phyloP scores from a whole-genome alignment of 768 basidiomycete species.

The Sporobolomyces phaffii region DNA sequence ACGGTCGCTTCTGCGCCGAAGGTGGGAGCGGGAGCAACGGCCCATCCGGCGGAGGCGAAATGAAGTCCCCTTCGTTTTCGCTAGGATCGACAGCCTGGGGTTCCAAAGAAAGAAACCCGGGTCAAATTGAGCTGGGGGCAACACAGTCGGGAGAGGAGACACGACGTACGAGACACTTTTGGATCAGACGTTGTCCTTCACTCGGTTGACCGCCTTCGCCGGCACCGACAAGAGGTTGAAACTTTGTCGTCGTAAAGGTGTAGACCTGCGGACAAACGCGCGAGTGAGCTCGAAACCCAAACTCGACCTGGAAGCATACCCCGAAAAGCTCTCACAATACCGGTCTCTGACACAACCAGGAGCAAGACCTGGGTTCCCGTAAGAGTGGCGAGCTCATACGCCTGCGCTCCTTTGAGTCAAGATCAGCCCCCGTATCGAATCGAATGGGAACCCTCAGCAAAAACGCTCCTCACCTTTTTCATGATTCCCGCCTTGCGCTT shows the following conservation, averaged over 20 bases:
- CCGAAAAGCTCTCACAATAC: conserved; percentile 44
- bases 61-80: conserved; percentile 29
- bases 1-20: conserved; percentile 32
- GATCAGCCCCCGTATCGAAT: too few relatives aligned
- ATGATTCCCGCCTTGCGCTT: conserved; percentile 99
- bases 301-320: not conserved
- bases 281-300: not conserved
- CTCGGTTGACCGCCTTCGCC: conserved; percentile 51
- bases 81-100: conserved; percentile 28
- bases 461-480: conserved; percentile 71
- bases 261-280: conserved; percentile 63
- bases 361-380: conserved; percentile 98
- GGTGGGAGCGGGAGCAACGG: conserved; percentile 35
- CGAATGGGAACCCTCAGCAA: not conserved
- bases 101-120: too few relatives aligned
- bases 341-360: conserved; percentile 96
- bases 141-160: not conserved
- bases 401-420: conserved; percentile 52
- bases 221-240: conserved; percentile 92
- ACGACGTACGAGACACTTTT: conserved; percentile 30
- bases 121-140: not conserved
- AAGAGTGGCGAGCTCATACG: conserved; percentile 93
- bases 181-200: conserved; percentile 88
- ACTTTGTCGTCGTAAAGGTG: conserved; percentile 95
- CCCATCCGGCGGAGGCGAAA: conserved; percentile 36